A percentile compares a stretch with the other conserved stretches of the same genome.
Evolutionary conservation across 2,329 filamentous ascomycete species (phyloP).

Genomic region (Chrysosporium keratinophilum): DNA sequence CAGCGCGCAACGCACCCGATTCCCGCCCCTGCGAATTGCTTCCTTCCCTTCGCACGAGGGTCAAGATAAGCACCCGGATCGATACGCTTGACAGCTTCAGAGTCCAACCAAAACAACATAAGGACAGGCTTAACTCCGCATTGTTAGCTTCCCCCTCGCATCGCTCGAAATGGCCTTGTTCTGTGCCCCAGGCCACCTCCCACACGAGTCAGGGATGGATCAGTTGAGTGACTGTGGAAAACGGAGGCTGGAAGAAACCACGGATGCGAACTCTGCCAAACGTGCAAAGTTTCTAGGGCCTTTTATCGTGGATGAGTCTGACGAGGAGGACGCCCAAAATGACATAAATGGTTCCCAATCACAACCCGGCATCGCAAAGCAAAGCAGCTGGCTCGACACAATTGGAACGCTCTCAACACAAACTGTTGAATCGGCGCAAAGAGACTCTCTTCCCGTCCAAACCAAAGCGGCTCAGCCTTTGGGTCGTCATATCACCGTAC

Average conservation of each 20-base stretch:
- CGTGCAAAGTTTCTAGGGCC: conserved; percentile 33
- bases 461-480: background rate
- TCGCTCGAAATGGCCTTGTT: conserved; percentile 10
- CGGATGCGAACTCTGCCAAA: conserved; percentile 28
- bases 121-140: background rate
- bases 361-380: background rate
- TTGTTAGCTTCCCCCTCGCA: background rate
- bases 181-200: background rate
- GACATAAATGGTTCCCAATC: background rate
- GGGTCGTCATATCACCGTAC: background rate
- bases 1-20: too few relatives aligned
- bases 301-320: conserved; percentile 35
- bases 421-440: background rate
- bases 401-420: background rate
- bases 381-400: background rate
- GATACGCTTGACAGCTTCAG: too few relatives aligned
- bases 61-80: too few relatives aligned
- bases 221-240: conserved; percentile 25
- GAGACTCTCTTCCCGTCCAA: background rate
- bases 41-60: too few relatives aligned
- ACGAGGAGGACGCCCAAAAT: conserved; percentile 26
- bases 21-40: too few relatives aligned
- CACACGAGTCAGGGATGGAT: background rate
- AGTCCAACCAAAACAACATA: background rate
- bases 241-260: conserved; percentile 27